phyloP scores from a whole-genome alignment of 176 grass and related monocot species.

The Bothriochloa decipiens region DNA sequence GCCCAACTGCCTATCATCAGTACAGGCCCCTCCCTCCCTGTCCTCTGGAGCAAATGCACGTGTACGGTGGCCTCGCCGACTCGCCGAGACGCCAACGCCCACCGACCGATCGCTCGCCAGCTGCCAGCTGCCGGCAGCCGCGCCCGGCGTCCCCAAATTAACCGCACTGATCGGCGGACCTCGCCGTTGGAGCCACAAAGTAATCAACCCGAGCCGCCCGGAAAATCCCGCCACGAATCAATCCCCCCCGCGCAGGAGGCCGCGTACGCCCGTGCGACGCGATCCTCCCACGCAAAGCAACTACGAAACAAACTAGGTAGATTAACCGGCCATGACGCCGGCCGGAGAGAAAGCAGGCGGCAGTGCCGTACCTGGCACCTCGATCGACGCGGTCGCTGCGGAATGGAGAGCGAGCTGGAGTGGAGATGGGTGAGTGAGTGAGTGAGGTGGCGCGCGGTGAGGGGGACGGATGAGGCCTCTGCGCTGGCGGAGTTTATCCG shows the following conservation, averaged over 20 bases:
- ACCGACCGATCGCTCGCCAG: neutral
- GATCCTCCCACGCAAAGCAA: neutral
- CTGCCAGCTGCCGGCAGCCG: neutral
- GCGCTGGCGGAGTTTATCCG: neutral
- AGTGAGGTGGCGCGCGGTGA: neutral
- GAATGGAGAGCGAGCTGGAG: constrained; percentile 3
- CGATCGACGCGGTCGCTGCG: neutral
- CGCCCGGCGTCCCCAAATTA: neutral
- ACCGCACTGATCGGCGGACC: neutral
- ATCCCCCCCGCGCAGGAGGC: neutral
- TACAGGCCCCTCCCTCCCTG: neutral
- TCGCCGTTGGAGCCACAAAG: neutral
- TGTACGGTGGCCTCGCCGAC: neutral
- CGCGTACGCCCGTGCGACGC: neutral
- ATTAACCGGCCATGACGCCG: neutral
- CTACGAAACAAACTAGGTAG: neutral
- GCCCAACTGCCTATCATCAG: neutral
- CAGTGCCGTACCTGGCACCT: constrained; percentile 9
- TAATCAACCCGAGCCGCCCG: neutral
- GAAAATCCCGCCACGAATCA: neutral
- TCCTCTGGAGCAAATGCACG: neutral
- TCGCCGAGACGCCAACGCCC: neutral
- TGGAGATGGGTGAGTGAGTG: neutral
- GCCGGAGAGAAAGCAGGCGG: neutral
- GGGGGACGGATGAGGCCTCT: neutral